Base-by-base conservation (phyloP, 176 grass and related monocot genomes). In the Microstegium vimineum region DNA sequence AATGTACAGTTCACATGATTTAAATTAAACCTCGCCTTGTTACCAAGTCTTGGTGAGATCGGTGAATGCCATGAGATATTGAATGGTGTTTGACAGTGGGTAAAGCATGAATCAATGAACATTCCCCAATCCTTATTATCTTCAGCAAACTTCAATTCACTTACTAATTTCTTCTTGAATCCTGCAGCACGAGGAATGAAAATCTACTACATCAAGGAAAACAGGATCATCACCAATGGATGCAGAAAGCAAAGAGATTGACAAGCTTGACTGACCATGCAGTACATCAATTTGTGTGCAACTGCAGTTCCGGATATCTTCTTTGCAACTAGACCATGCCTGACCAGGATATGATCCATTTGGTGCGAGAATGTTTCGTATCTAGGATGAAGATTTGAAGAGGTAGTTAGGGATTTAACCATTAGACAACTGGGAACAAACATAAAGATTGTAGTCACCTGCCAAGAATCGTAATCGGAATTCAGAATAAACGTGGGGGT, bases 21-120 rank as follows among this genome's bases (percentile, higher is more conserved):
- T 80, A 72, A 71, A 69, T 20, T 80, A 72, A 71, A 69, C 14
- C 62, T 60, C 28, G 80, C 75, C 75, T 80, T 89, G 7, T 89
- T 68, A 46, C 83, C 76, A 69, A 93, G 69, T 52, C 69, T 74
- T 8, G 88, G 84, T 26, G 90, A 89, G 70, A 80, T 54, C 8
- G 23, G 41, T 40, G 83, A 84, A 28, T 85, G 36, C 90, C 90
- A 97, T 61, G 82, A 73, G 45, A 81, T 81, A 16, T 47, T 65
- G 11, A 20, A 83, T 26, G 63, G 17, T 3, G 86, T 86, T 87
- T 97, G 94, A 76, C 90, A 93, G 85, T 93, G 94, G 11, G 51
- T 72, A 70, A 89, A 97, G 71, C 94, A 97, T 51, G 90, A 97
- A 86, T 93, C 86, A 17, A 97, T 76, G 77, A 97, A 97, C 31